A percentile compares a stretch with the other conserved stretches of the same genome.
phyloP scores from a whole-genome alignment of 192 early-diverging fungal genomes.

The Entrophospora sp. region DNA sequence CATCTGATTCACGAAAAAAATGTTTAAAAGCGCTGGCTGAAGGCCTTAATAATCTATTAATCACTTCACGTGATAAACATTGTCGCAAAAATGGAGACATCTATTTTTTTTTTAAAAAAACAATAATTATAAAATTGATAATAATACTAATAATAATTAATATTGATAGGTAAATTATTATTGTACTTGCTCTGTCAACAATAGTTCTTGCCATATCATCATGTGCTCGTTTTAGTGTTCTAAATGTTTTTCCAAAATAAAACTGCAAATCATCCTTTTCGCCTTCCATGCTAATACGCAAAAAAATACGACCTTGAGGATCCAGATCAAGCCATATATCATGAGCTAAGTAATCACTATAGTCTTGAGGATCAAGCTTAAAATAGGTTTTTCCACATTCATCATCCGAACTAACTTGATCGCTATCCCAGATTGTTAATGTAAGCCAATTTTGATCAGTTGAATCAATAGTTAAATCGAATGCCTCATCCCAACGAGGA shows the following conservation, averaged over 20 bases:
- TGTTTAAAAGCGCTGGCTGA: constrained; percentile 22
- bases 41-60: constrained; percentile 39
- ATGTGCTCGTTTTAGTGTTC: constrained; percentile 57
- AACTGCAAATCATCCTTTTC: constrained; percentile 75
- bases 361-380: constrained; percentile 43
- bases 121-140: neutral
- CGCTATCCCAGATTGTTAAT: constrained; percentile 48
- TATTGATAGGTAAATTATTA: too few relatives aligned
- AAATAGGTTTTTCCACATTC: constrained; percentile 56
- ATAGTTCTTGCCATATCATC: constrained; percentile 61
- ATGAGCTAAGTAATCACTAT: constrained; percentile 53
- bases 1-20: constrained; percentile 25
- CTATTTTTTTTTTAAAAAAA: constrained; percentile 23
- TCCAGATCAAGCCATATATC: constrained; percentile 63
- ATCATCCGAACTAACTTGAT: constrained; percentile 43
- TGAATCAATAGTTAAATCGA: constrained; percentile 52
- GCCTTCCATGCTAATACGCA: constrained; percentile 69
- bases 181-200: constrained; percentile 53
- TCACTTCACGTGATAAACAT: constrained; percentile 51
- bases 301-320: constrained; percentile 53
- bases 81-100: constrained; percentile 55
- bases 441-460: too few relatives aligned
- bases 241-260: constrained; percentile 71
- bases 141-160: too few relatives aligned
- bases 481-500: constrained; percentile 75